Evolutionary conservation across 2,329 filamentous ascomycete species (phyloP).

Genomic region (Penicillium sp.): DNA sequence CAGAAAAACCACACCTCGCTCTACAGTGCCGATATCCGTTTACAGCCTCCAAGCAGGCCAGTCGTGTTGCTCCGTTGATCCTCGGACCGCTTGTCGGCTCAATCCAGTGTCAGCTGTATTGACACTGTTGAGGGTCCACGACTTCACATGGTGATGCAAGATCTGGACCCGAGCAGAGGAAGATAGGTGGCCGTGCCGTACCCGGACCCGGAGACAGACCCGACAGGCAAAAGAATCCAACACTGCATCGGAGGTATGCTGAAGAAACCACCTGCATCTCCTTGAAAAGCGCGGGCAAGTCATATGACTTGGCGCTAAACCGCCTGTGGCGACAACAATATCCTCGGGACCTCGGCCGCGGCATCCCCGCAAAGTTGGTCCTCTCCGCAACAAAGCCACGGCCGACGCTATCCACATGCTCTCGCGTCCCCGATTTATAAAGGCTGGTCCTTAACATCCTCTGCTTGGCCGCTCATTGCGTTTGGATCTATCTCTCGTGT

Average conservation of each 20-base stretch:
- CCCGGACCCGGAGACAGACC: not conserved
- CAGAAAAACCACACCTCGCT: not conserved
- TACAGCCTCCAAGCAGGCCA: not conserved
- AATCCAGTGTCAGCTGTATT: not conserved
- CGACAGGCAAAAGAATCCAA: not conserved
- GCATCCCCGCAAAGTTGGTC: conserved; percentile 32
- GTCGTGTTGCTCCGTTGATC: conserved; percentile 1
- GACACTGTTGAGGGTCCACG: not conserved
- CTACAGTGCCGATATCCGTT: not conserved
- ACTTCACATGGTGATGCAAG: conserved; percentile 7
- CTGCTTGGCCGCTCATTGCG: not conserved
- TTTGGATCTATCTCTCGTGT: not conserved
- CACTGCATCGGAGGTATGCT: not conserved
- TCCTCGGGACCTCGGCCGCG: conserved; percentile 42
- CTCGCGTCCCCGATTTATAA: conserved; percentile 8
- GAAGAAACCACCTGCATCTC: not conserved
- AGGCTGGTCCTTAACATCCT: conserved; percentile 3
- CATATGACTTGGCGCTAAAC: conserved; percentile 7
- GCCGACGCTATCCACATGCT: conserved; percentile 14
- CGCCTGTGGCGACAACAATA: conserved; percentile 14
- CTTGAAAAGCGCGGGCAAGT: not conserved
- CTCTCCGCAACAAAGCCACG: conserved; percentile 14
- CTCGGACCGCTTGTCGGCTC: conserved; percentile 14
- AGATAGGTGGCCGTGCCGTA: not conserved
- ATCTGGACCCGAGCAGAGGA: not conserved